Percentiles rank a stretch among this genome's conserved stretches.
These are phyloP conservation scores for Geranium brycei DNA, from an alignment of 345 rosid species.

Conservation along the genomic window DNA sequence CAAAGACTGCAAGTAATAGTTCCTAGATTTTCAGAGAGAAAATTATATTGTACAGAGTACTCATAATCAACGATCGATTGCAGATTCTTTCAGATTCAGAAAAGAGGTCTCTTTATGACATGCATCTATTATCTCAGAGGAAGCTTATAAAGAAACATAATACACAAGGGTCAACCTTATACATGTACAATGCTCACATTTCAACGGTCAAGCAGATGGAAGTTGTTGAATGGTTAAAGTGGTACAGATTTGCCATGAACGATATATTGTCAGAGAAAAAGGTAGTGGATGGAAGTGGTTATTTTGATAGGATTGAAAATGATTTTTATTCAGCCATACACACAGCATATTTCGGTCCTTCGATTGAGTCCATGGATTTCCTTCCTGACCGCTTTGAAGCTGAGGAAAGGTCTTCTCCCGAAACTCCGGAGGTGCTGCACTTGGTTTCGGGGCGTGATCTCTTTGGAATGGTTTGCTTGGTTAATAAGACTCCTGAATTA, in stretches of 20 bases:
- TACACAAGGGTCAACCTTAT: slow-evolving; percentile 24
- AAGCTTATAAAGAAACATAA: slow-evolving; percentile 31
- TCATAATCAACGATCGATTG: slow-evolving; percentile 8
- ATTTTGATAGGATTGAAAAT: slow-evolving; percentile 65
- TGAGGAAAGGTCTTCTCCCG: slow-evolving; percentile 79
- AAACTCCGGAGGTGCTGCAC: slow-evolving; percentile 66
- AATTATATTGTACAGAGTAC: background rate
- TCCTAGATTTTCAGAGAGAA: background rate
- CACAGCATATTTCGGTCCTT: slow-evolving; percentile 74
- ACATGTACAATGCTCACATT: slow-evolving; percentile 26
- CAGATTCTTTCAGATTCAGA: slow-evolving; percentile 87
- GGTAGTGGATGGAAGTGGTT: slow-evolving; percentile 51
- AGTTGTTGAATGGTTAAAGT: slow-evolving; percentile 85
- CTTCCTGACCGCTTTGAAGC: slow-evolving; percentile 93
- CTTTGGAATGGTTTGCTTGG: slow-evolving; percentile 80
- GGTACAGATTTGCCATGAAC: slow-evolving; percentile 71
- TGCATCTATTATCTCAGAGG: slow-evolving; percentile 46
- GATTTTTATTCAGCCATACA: slow-evolving; percentile 76
- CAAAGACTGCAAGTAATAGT: background rate
- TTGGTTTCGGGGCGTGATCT: slow-evolving; percentile 86
- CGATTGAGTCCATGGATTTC: slow-evolving; percentile 53
- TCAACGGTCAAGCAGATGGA: slow-evolving; percentile 48
- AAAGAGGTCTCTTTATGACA: slow-evolving; percentile 61
- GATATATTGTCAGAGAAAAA: slow-evolving; percentile 61
- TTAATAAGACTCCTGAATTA: slow-evolving; percentile 33